Conservation (phyloP, 1,139 yeast genomes). For the Candida sp. region DNA sequence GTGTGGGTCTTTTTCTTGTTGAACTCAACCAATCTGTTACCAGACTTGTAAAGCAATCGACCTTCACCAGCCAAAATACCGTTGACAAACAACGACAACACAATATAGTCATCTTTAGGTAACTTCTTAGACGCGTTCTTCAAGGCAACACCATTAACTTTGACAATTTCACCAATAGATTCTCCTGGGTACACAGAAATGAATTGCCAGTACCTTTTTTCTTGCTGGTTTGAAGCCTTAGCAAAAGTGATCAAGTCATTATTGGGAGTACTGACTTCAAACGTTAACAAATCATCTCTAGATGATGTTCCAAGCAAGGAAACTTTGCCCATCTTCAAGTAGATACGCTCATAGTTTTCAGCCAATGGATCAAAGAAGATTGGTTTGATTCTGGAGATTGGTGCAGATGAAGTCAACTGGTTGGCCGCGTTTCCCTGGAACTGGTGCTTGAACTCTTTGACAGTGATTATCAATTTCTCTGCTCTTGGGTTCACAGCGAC, state of each 20-base stretch:
- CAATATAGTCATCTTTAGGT: conserved; percentile 56
- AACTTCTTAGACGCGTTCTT: conserved; percentile 33
- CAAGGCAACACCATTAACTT: conserved; percentile 57
- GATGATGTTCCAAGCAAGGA: conserved; percentile 29
- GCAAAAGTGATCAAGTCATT: conserved; percentile 58
- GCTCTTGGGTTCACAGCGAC: conserved; percentile 87
- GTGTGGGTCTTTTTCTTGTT: conserved; percentile 39
- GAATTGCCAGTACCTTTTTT: conserved; percentile 66
- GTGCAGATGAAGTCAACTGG: conserved; percentile 45
- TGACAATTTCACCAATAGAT: conserved; percentile 69
- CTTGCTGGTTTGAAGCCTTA: conserved; percentile 70
- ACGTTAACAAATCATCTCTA: conserved; percentile 47
- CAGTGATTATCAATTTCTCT: conserved; percentile 68
- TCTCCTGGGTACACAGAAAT: conserved; percentile 81
- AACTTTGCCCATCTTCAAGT: conserved; percentile 60
- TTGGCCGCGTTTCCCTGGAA: conserved; percentile 37
- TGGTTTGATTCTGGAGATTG: conserved; percentile 66
- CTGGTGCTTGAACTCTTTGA: conserved; percentile 75
- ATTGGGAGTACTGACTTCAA: conserved; percentile 51
- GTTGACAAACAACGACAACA: conserved; percentile 64
- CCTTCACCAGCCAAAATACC: conserved; percentile 68
- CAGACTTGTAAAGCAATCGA: conserved; percentile 43
- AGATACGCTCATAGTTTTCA: conserved; percentile 61
- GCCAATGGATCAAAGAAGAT: conserved; percentile 68
- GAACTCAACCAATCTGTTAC: conserved; percentile 45